Base-by-base conservation (phyloP, 176 grass and related monocot species). In the Rhynchospora tenuis region DNA sequence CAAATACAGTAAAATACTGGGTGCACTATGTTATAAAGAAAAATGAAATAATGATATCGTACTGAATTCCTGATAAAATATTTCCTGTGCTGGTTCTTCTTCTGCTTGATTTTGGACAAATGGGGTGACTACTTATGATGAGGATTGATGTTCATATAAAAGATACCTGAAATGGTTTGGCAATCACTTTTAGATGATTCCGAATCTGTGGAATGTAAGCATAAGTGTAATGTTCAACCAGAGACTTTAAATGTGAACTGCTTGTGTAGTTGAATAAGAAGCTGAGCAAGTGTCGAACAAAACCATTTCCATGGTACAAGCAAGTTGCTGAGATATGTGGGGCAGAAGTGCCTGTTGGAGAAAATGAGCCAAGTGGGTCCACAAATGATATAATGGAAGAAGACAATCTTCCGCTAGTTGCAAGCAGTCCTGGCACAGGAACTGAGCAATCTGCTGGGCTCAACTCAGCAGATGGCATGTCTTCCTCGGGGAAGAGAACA, bases 261-360 rank as follows among this genome's bases (percentile, higher is more conserved):
- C 69, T 44, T 73, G 69, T 16, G 72, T 51, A 75, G 72, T 54
- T 23, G 52, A 52, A 24, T 23, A 75, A 54, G 24, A 75, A 15
- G 72, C 17, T 75, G 5, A 52, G 72, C 72, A 75, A 54, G 24
- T 75, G 72, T 47, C 72, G 72, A 15, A 29, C 72, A 75, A 75
- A 75, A 29, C 4, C 46, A 52, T 75, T 75, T 52, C 72, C 72
- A 0, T 75, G 47, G 43, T 75, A 75, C 52, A 75, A 75, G 47
- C 72, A 26, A 75, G 23, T 75, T 75, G 72, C 72, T 75, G 72
- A 75, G 47, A 7, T 75, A 75, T 54, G 72, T 7, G 72, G 72
- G 72, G 72, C 47, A 26, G 47, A 75, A 26, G 72, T 75, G 27
- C 72, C 72, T 28, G 12, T 17, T 28, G 72, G 47, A 16, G 72